These are phyloP conservation scores for Aspergillus fumigatiaffinis DNA, from an alignment of 2,329 filamentous ascomycete genomes.

Conservation along the genomic window DNA sequence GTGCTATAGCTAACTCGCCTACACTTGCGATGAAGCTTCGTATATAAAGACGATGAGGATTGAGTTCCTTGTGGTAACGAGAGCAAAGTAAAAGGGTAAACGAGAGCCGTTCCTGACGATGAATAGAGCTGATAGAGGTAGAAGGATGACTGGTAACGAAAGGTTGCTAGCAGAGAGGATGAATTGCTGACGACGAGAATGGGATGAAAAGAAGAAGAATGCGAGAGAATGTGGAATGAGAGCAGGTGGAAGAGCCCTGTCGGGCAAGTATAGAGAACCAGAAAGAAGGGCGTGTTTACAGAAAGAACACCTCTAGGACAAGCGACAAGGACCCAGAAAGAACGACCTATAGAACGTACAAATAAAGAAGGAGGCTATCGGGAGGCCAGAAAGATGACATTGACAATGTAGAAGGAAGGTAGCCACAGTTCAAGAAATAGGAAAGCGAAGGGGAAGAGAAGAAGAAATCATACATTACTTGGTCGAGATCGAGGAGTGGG, in stretches of 20 bases:
- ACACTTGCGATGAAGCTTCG: not conserved
- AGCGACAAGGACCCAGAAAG: not conserved
- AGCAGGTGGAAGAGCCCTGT: not conserved
- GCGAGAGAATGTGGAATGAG: not conserved
- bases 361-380: not conserved
- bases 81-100: slow-evolving; percentile 9
- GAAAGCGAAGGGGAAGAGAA: not conserved
- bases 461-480: not conserved
- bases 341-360: not conserved
- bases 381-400: not conserved
- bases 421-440: not conserved
- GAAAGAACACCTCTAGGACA: not conserved
- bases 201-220: slow-evolving; percentile 1
- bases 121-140: slow-evolving; percentile 14
- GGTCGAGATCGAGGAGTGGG: not conserved
- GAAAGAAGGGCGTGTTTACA: not conserved
- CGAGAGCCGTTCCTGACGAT: slow-evolving; percentile 3
- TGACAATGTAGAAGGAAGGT: not conserved
- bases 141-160: slow-evolving; percentile 42
- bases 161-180: slow-evolving; percentile 48
- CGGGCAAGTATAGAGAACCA: not conserved
- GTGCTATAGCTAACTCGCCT: not conserved
- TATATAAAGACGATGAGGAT: not conserved
- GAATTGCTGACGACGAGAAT: not conserved
- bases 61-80: not conserved